Base-by-base conservation (phyloP, 768 basidiomycete species). In the Kwoniella dejecticola region DNA sequence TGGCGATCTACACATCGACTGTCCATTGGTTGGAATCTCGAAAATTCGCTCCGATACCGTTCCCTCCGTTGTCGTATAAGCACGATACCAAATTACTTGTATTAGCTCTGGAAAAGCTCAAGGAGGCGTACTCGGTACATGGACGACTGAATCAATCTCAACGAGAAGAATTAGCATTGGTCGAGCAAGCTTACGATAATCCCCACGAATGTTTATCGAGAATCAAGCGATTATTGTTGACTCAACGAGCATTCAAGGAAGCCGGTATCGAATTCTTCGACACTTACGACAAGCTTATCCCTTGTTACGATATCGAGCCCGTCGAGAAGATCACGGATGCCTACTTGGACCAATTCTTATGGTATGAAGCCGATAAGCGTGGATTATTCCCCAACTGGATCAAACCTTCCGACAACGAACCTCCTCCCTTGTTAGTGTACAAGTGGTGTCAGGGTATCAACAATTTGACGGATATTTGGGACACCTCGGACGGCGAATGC, bases 381-480 rank as follows among this genome's bases (percentile, higher is more conserved):
- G 91, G 92, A 48, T 81, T 99, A 23, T 98, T 98, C 88, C 96
- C 96, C 11, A 87, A 92, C 1, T 99, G 96, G 95, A 96, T 99
- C 79, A 99, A 98, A 81, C 96, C 96, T 24, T 89, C 91, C 50
- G 93, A 98, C 71, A 94, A 91, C 0, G 95, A 98, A 74, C 95
- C 95, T 2, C 93, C 95, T 0, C 95, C 95, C 2, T 84, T 98
- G 15, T 86, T 98, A 30, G 94, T 97, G 30, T 98, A 97, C 83
- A 98, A 97, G 84, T 98, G 95, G 95, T 95, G 93, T 75, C 95
- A 98, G 81, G 96, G 96, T 41, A 94, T 98, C 83, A 98, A 98
- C 81, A 99, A 99, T 79, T 79, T 98, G 77, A 93, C 90, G 2
- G 95, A 99, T 61, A 87, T 99, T 40, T 99, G 96, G 96, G 96